phyloP scores from a whole-genome alignment of 768 basidiomycete species.

The Boletus rubroflammeus region DNA sequence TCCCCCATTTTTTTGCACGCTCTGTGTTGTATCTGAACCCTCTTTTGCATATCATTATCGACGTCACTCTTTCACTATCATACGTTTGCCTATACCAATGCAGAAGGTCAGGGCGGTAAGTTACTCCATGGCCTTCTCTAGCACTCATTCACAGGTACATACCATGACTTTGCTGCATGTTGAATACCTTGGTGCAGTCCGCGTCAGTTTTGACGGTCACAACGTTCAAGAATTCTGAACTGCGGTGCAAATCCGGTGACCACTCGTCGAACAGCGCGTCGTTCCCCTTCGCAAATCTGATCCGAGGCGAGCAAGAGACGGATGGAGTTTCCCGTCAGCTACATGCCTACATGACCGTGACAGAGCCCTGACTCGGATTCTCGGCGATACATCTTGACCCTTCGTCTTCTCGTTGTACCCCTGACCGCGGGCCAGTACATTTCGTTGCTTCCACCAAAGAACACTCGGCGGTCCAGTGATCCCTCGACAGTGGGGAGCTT shows the following conservation, averaged over 20 bases:
- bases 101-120: not conserved
- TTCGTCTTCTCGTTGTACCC: not conserved
- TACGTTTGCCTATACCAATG: not conserved
- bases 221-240: constrained; percentile 3
- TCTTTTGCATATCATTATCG: not conserved
- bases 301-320: constrained; percentile 15
- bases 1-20: constrained; percentile 2
- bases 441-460: not conserved
- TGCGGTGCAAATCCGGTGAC: constrained; percentile 15
- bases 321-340: not conserved
- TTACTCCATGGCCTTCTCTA: not conserved
- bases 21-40: not conserved
- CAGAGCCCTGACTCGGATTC: constrained; percentile 6
- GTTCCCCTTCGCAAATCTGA: constrained; percentile 16
- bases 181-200: not conserved
- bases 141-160: not conserved
- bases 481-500: not conserved
- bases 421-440: not conserved
- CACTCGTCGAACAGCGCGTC: not conserved
- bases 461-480: not conserved
- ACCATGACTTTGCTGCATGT: not conserved
- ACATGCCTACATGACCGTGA: not conserved
- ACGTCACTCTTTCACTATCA: not conserved
- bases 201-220: not conserved
- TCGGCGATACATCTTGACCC: not conserved